phyloP scores from a whole-genome alignment of 352 stramenopile genomes.

The Bremia lactucae region DNA sequence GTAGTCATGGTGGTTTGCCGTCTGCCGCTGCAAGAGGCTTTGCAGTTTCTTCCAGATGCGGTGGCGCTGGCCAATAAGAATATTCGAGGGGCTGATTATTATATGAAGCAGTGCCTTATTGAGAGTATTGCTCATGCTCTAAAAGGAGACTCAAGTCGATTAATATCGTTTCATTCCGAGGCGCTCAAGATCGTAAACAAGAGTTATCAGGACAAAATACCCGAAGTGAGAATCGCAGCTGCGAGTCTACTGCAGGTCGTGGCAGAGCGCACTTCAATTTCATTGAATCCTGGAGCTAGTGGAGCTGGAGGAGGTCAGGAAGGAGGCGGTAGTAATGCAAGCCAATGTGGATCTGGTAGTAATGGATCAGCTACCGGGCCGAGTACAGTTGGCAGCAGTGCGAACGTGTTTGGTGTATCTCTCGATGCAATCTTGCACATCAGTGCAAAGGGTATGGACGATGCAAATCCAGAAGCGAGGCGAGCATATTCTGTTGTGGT shows the following conservation, averaged over 20 bases:
- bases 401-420: slow-evolving; percentile 23
- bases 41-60: slow-evolving; percentile 56
- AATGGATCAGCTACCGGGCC: slow-evolving; percentile 7
- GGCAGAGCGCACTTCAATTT: slow-evolving; percentile 34
- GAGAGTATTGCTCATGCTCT: slow-evolving; percentile 56
- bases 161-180: slow-evolving; percentile 44
- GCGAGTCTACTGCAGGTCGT: slow-evolving; percentile 56
- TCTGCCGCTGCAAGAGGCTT: slow-evolving; percentile 40
- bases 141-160: slow-evolving; percentile 23
- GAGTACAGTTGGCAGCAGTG: slow-evolving; percentile 12
- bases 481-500: slow-evolving; percentile 56
- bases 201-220: slow-evolving; percentile 61
- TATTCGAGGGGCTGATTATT: slow-evolving; percentile 58
- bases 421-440: slow-evolving; percentile 66
- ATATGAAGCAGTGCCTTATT: slow-evolving; percentile 68
- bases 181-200: slow-evolving; percentile 66
- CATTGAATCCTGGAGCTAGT: slow-evolving; percentile 4
- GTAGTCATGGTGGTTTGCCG: slow-evolving; percentile 60
- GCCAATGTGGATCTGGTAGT: slow-evolving; percentile 7
- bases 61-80: slow-evolving; percentile 52
- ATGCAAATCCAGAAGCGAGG: slow-evolving; percentile 46
- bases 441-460: slow-evolving; percentile 68
- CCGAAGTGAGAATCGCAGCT: slow-evolving; percentile 55
- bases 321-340: slow-evolving; percentile 14
- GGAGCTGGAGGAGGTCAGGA: background rate